phyloP scores from a whole-genome alignment of 441 rosid species.

The Populus hybrid region DNA sequence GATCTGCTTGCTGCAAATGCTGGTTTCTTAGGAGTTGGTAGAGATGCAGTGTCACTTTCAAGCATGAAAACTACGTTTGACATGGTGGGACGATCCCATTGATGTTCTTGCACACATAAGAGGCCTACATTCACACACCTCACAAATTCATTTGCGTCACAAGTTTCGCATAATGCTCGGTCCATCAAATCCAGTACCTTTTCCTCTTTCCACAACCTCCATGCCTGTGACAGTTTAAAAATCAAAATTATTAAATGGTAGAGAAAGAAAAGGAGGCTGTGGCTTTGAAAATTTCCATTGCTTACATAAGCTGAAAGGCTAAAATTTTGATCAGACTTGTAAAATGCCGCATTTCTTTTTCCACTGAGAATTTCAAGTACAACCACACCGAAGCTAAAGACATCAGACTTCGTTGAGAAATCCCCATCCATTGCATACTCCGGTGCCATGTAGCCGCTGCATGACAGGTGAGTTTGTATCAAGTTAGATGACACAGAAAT shows the following conservation, averaged over 20 bases:
- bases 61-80: conserved; percentile 49
- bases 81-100: conserved; percentile 60
- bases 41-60: conserved; percentile 42
- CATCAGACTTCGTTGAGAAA: conserved; percentile 68
- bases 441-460: too few relatives aligned
- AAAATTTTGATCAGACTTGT: conserved; percentile 32
- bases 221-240: conserved; percentile 37
- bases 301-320: conserved; percentile 58
- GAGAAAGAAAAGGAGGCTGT: too few relatives aligned
- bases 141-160: conserved; percentile 27
- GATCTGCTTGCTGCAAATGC: conserved; percentile 42
- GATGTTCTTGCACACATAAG: conserved; percentile 47
- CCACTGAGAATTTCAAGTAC: too few relatives aligned
- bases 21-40: conserved; percentile 52
- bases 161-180: conserved; percentile 24
- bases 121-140: conserved; percentile 35
- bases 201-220: conserved; percentile 55
- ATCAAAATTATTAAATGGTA: background rate
- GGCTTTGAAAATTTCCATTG: background rate
- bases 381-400: conserved; percentile 50
- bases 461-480: background rate
- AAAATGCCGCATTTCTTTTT: too few relatives aligned
- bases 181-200: conserved; percentile 41
- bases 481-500: background rate
- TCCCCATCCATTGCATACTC: conserved; percentile 63